These are phyloP conservation scores for Teunomyces funiuensis DNA, from an alignment of 805 yeast genomes.

Conservation along the genomic window DNA sequence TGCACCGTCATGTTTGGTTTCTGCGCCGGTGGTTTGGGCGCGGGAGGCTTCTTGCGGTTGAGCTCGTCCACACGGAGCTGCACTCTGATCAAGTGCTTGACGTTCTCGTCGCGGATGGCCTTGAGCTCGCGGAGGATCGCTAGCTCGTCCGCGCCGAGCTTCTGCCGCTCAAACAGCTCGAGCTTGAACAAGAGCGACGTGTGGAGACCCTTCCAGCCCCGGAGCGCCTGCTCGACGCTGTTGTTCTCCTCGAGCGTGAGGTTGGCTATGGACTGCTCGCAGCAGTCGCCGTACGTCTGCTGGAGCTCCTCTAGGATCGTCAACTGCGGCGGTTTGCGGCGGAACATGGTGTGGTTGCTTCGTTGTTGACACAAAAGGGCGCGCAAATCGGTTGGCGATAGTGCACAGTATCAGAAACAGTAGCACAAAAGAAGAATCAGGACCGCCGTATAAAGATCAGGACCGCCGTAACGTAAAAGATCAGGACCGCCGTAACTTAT, in stretches of 20 bases:
- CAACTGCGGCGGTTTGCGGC: constrained; percentile 61
- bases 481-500: no score
- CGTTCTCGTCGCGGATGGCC: constrained; percentile 42
- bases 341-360: constrained; percentile 23
- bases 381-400: no score
- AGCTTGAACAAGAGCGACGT: constrained; percentile 57
- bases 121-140: constrained; percentile 31
- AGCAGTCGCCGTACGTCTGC: constrained; percentile 60
- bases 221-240: constrained; percentile 54
- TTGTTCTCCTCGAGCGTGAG: constrained; percentile 57
- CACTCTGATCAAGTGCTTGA: constrained; percentile 40
- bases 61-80: constrained; percentile 41
- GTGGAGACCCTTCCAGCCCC: constrained; percentile 75
- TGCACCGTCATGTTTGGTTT: constrained; percentile 16
- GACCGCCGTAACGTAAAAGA: no score
- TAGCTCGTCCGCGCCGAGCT: constrained; percentile 25
- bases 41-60: constrained; percentile 19
- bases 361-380: neutral
- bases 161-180: constrained; percentile 50
- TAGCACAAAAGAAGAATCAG: no score
- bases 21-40: constrained; percentile 2
- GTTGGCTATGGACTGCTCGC: constrained; percentile 57
- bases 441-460: no score
- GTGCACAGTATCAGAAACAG: no score
- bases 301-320: constrained; percentile 51